Evolutionary conservation across 176 grass and related monocot genomes (phyloP), one percentile per base, ranked within the genome.

Genomic region (Carex parvula): DNA sequence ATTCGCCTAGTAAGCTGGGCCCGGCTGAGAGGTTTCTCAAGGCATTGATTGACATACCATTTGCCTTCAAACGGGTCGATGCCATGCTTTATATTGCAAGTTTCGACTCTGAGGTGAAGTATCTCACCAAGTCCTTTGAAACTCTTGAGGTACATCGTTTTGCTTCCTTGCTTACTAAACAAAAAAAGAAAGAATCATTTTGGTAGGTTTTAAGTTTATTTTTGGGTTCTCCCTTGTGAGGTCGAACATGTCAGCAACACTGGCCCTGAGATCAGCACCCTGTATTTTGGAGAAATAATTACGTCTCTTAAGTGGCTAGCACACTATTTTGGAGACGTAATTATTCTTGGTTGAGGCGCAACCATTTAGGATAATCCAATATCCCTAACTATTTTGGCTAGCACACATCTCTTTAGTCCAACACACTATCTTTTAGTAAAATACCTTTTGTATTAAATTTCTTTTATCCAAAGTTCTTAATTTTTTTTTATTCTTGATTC

Each of bases 11-110:
- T 69, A 96, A 96, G 80, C 87, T 99, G 44, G 90, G 90, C 29
- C 83, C 88, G 44, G 88, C 97, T 5, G 97, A 99, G 84, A 99
- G 91, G 75, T 99, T 99, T 81, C 91, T 99, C 52, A 94, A 99
- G 88, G 97, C 93, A 58, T 80, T 99, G 68, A 93, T 99, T 67
- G 93, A 92, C 79, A 87, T 99, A 78, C 97, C 97, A 77, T 99
- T 96, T 85, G 93, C 97, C 82, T 99, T 99, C 86, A 99, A 99
- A 82, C 91, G 91, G 89, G 85, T 99, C 0, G 97, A 99, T 48
- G 97, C 97, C 5, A 95, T 99, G 97, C 85, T 99, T 85, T 99
- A 99, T 86, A 95, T 99, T 72, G 89, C 90, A 6, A 99, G 93
- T 82, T 99, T 99, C 18, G 88, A 95, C 33, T 94, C 93, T 24